Percentiles rank a stretch among this genome's conserved stretches.
Evolutionary conservation across 192 early-diverging fungal species (phyloP).

Genomic region (Piromyces sp.): DNA sequence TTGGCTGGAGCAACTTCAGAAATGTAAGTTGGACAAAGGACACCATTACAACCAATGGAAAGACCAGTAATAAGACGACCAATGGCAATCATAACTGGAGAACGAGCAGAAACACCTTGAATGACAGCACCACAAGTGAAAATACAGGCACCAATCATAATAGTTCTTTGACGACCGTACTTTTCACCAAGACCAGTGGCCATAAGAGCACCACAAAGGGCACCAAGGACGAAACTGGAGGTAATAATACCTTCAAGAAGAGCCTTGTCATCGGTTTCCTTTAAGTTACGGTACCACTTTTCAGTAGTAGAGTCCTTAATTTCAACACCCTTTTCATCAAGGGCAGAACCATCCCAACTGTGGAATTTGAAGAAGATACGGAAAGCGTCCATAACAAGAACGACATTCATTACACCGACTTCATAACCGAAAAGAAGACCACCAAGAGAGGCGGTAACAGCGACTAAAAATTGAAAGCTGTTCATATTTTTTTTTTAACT

Average conservation of each 20-base stretch:
- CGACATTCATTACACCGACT: conserved; percentile 4
- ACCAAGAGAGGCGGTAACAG: neutral
- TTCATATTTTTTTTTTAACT: neutral
- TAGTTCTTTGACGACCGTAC: conserved; percentile 1
- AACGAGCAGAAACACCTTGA: neutral
- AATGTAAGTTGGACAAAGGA: conserved; percentile 3
- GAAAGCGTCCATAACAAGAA: neutral
- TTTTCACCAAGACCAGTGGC: conserved; percentile 1
- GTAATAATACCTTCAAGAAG: neutral
- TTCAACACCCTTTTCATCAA: neutral
- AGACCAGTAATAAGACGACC: conserved; percentile 2
- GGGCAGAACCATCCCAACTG: neutral
- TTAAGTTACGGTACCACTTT: neutral
- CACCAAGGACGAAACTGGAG: conserved; percentile 4
- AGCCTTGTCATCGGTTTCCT: neutral
- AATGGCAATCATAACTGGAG: neutral
- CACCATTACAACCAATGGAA: neutral
- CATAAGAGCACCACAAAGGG: conserved; percentile 1
- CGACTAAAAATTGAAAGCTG: neutral
- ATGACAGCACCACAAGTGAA: neutral
- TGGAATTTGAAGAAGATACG: neutral
- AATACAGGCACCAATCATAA: conserved; percentile 1
- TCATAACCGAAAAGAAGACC: conserved; percentile 7
- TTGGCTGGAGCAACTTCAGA: no score
- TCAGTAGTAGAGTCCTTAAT: neutral